A percentile compares a stretch with the other conserved stretches of the same genome.
Evolutionary conservation across 192 early-diverging fungal species (phyloP).

Genomic region (Chytriomyces hyalinus): DNA sequence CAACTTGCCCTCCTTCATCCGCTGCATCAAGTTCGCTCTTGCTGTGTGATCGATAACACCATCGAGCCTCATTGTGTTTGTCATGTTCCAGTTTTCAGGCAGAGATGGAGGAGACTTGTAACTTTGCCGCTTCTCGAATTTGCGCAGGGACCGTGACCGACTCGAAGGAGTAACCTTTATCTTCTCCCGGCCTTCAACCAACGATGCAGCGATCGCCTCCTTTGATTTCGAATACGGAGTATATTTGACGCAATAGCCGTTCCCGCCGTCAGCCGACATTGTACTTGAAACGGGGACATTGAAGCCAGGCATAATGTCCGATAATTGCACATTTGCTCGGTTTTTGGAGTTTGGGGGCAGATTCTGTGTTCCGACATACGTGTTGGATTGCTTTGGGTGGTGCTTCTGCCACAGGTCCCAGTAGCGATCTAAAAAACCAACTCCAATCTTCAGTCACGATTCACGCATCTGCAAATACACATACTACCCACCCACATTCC

Average conservation of each 20-base stretch:
- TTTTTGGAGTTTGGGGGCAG: background rate
- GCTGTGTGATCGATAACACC: background rate
- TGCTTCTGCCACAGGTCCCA: slow-evolving; percentile 15
- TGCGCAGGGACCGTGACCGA: background rate
- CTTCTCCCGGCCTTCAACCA: background rate
- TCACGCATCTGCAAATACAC: background rate
- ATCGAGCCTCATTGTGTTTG: background rate
- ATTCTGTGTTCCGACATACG: background rate
- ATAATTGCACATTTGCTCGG: background rate
- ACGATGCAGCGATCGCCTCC: background rate
- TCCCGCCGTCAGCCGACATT: background rate
- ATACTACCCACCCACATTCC: slow-evolving; percentile 39
- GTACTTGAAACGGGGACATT: slow-evolving; percentile 23
- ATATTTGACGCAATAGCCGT: slow-evolving; percentile 21
- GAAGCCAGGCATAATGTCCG: slow-evolving; percentile 12
- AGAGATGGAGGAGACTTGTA: background rate
- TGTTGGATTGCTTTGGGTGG: background rate
- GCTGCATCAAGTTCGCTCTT: too few relatives aligned
- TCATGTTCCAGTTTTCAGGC: background rate
- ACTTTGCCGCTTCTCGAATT: background rate
- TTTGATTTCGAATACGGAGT: slow-evolving; percentile 1
- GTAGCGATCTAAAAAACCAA: slow-evolving; percentile 8
- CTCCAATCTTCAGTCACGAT: background rate
- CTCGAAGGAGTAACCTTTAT: background rate
- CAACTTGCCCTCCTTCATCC: too few relatives aligned